These are phyloP conservation scores for Aspergillus cristatus DNA, from an alignment of 495 filamentous ascomycete genomes.

Conservation along the genomic window DNA sequence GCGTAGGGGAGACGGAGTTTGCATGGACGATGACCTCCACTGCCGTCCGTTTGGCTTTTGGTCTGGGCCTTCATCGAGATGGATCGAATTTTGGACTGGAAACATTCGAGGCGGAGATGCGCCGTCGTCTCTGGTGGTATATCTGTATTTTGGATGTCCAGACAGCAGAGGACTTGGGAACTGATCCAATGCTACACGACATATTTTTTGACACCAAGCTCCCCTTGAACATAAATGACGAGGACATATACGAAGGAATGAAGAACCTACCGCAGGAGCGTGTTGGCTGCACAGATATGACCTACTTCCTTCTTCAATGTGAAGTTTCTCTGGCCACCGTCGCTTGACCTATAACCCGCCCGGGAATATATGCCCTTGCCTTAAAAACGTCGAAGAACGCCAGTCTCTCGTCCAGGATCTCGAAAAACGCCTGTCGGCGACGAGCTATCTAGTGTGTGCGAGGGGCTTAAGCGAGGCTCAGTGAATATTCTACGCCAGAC, in stretches of 20 bases:
- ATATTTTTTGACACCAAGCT: conserved; percentile 60
- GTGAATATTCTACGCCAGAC: too few species aligned
- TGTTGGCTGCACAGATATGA: conserved; percentile 63
- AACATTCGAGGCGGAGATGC: conserved; percentile 62
- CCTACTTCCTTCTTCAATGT: conserved; percentile 41
- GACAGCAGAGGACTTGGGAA: conserved; percentile 68
- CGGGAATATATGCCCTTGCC: too few species aligned
- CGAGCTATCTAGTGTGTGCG: too few species aligned
- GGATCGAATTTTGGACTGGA: conserved; percentile 26
- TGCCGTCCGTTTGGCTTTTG: background rate
- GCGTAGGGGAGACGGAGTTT: too few species aligned
- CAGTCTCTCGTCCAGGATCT: too few species aligned
- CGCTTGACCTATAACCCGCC: too few species aligned
- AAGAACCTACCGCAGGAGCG: conserved; percentile 46
- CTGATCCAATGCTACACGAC: conserved; percentile 49
- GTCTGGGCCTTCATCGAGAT: background rate
- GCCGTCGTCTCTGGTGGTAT: conserved; percentile 69
- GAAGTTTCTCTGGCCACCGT: background rate
- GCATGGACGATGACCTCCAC: background rate
- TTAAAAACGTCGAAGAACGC: too few species aligned
- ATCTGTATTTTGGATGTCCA: conserved; percentile 68
- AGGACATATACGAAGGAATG: conserved; percentile 56
- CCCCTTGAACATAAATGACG: conserved; percentile 69
- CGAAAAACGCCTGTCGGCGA: too few species aligned
- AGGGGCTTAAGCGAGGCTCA: too few species aligned